phyloP scores from a whole-genome alignment of 192 early-diverging fungal species.

The Dimargaris cristalligena region DNA sequence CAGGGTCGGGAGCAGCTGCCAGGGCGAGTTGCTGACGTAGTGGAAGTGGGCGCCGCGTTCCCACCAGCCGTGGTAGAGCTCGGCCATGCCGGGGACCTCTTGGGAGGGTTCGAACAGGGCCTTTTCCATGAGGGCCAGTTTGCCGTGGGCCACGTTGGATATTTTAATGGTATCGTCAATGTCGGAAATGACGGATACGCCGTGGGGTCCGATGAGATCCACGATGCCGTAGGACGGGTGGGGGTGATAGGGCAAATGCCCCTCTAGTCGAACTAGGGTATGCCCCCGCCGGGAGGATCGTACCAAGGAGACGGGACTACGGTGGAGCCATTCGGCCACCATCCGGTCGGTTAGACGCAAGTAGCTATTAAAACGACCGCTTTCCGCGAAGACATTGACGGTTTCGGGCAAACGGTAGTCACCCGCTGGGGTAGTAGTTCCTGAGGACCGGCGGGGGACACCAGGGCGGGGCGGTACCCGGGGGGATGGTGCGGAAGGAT shows the following conservation, averaged over 20 bases:
- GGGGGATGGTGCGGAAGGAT: not conserved
- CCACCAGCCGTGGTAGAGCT: conserved; percentile 50
- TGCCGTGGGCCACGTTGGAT: conserved; percentile 52
- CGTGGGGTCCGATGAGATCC: conserved; percentile 43
- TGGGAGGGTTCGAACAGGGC: conserved; percentile 38
- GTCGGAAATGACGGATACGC: conserved; percentile 65
- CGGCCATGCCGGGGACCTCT: conserved; percentile 66
- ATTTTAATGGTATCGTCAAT: conserved; percentile 91
- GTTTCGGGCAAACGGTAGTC: not conserved
- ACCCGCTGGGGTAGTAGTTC: too few species aligned
- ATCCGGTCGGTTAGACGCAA: not conserved
- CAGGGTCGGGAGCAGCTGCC: conserved; percentile 59
- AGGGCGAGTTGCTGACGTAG: conserved; percentile 76
- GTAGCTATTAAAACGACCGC: conserved; percentile 1
- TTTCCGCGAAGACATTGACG: not conserved
- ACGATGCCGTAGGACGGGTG: conserved; percentile 27
- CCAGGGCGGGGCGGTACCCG: too few species aligned
- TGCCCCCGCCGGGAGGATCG: not conserved
- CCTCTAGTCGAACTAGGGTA: conserved; percentile 1
- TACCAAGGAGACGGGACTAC: not conserved
- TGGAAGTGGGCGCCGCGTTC: conserved; percentile 47
- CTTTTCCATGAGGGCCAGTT: conserved; percentile 37
- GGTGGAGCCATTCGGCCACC: not conserved
- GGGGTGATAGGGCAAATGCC: not conserved
- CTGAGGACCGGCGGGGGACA: not conserved